Conservation (phyloP, 2,329 filamentous ascomycete genomes). For the Arthrobotrys entomopaga region DNA sequence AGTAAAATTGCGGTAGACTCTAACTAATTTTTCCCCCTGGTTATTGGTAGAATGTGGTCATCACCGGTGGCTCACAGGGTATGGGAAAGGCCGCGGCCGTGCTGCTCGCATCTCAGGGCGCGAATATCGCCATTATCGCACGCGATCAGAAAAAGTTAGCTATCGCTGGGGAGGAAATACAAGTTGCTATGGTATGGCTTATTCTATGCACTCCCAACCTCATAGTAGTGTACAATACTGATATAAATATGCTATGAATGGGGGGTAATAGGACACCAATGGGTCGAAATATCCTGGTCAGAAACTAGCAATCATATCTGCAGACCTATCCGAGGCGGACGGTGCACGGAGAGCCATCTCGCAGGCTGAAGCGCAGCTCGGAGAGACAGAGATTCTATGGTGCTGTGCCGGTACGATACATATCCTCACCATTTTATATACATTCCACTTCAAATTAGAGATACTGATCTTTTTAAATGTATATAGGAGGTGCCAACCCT, state of each 20-base stretch:
- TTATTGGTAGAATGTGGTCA: constrained; percentile 75
- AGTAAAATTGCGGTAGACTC: not conserved
- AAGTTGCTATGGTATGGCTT: constrained; percentile 64
- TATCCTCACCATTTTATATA: too few species aligned
- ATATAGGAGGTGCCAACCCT: constrained; percentile 62
- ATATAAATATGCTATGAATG: not conserved
- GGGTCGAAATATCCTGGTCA: constrained; percentile 76
- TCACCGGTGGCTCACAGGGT: constrained; percentile 92
- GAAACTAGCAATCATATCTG: constrained; percentile 82
- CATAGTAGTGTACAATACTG: not conserved
- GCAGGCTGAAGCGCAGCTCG: constrained; percentile 53
- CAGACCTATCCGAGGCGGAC: constrained; percentile 77
- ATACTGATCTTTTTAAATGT: constrained; percentile 60
- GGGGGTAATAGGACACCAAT: constrained; percentile 23
- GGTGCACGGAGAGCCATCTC: constrained; percentile 66
- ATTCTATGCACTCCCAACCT: not conserved
- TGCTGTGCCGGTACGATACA: constrained; percentile 84
- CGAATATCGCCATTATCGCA: constrained; percentile 85
- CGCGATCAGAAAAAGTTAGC: constrained; percentile 80
- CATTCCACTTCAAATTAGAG: too few species aligned
- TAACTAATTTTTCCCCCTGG: constrained; percentile 49
- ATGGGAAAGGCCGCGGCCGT: constrained; percentile 82
- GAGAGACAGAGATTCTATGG: constrained; percentile 84
- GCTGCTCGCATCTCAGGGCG: constrained; percentile 82
- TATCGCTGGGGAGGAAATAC: constrained; percentile 73